phyloP scores from a whole-genome alignment of 495 filamentous ascomycete species.

The Neurospora terricola region DNA sequence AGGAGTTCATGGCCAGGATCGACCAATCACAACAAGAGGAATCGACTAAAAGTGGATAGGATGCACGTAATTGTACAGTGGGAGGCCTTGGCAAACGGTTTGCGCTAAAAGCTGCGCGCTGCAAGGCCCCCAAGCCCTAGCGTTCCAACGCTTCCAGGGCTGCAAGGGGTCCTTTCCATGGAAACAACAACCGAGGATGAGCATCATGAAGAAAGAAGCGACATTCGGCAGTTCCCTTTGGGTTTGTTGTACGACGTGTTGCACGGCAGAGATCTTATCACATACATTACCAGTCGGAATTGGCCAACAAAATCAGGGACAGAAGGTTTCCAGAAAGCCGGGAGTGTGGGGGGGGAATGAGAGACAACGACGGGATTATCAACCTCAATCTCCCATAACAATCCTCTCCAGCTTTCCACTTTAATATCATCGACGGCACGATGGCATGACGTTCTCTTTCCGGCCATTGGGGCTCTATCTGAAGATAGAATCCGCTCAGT shows the following conservation, averaged over 20 bases:
- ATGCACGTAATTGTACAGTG: background rate
- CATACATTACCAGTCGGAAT: no score
- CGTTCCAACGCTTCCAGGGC: background rate
- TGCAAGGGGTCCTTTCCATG: background rate
- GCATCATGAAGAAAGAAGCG: background rate
- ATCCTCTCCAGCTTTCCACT: background rate
- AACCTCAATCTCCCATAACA: no score
- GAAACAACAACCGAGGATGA: background rate
- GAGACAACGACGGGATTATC: background rate
- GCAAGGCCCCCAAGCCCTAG: background rate
- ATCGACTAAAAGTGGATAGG: background rate
- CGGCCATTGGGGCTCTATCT: background rate
- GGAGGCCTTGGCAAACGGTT: background rate
- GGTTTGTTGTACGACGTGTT: background rate
- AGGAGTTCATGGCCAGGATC: background rate
- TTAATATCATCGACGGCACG: background rate
- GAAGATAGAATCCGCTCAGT: background rate
- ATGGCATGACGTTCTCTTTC: background rate
- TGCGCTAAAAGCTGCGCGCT: background rate
- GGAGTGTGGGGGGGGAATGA: background rate
- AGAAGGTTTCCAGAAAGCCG: no score
- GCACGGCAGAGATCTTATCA: background rate
- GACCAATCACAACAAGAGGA: background rate
- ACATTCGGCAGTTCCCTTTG: background rate
- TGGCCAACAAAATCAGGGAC: no score